phyloP scores from a whole-genome alignment of 768 basidiomycete genomes.

The Solioccasus polychromus region DNA sequence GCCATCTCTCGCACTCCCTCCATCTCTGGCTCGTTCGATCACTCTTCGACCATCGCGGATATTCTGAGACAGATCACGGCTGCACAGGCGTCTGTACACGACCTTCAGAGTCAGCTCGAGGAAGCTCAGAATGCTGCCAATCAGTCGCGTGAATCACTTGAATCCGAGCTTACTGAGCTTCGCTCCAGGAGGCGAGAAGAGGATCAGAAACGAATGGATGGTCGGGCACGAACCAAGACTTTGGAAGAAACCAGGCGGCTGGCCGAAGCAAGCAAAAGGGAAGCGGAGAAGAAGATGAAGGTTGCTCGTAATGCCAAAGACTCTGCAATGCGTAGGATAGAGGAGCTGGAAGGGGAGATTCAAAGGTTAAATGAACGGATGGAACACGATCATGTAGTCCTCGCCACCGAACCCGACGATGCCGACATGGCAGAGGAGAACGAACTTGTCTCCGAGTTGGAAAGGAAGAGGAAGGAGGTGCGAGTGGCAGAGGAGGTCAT shows the following conservation, averaged over 20 bases:
- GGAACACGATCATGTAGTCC: conserved; percentile 51
- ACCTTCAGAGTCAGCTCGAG: conserved; percentile 66
- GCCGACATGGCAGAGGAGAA: conserved; percentile 46
- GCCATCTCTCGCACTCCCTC: conserved; percentile 24
- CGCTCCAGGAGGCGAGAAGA: conserved; percentile 79
- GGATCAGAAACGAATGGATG: conserved; percentile 71
- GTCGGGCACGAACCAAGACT: conserved; percentile 78
- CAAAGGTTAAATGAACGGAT: conserved; percentile 51
- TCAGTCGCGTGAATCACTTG: conserved; percentile 62
- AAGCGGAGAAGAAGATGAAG: conserved; percentile 86
- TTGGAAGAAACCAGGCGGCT: conserved; percentile 84
- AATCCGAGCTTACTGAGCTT: conserved; percentile 68
- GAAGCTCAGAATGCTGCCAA: conserved; percentile 57
- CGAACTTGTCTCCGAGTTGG: conserved; percentile 43
- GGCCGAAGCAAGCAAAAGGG: conserved; percentile 76
- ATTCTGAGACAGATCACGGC: conserved; percentile 69
- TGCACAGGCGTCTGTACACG: conserved; percentile 58
- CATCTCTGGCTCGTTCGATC: conserved; percentile 42
- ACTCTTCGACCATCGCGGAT: conserved; percentile 69
- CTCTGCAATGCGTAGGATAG: conserved; percentile 55
- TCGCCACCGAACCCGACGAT: conserved; percentile 43
- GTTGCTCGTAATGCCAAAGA: conserved; percentile 63
- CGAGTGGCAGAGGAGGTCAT: conserved; percentile 64
- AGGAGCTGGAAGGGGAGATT: conserved; percentile 62
- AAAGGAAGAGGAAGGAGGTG: conserved; percentile 54